These are phyloP conservation scores for Limonium bicolor DNA, from an alignment of 148 eudicot genomes.

Conservation along the genomic window DNA sequence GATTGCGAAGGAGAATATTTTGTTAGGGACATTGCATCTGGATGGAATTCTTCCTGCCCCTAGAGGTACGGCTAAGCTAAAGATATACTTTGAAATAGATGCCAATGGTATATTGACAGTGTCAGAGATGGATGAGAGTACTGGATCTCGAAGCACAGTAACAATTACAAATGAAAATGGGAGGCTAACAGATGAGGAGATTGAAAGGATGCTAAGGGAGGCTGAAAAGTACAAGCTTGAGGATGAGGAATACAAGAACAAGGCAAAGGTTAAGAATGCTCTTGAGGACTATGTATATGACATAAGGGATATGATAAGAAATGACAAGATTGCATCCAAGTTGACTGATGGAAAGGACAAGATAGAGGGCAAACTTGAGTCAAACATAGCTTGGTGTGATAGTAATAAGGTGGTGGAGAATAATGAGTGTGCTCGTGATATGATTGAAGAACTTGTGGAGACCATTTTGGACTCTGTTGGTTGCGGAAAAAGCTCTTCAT, in stretches of 20 bases:
- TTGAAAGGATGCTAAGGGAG: not conserved
- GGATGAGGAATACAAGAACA: not conserved
- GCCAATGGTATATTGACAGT: not conserved
- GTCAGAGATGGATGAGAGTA: not conserved
- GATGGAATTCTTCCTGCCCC: not conserved
- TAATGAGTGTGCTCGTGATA: not conserved
- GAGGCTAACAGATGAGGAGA: not conserved
- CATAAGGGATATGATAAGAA: not conserved
- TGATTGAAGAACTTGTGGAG: too few species aligned
- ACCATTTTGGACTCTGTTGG: too few species aligned
- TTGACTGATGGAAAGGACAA: not conserved
- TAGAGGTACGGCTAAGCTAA: not conserved
- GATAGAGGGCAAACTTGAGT: not conserved
- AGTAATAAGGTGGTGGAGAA: not conserved
- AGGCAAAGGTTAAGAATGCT: not conserved
- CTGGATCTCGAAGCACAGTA: not conserved
- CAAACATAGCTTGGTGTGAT: not conserved
- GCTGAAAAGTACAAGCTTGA: not conserved
- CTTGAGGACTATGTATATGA: constrained; percentile 1
- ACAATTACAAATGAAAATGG: constrained; percentile 2
- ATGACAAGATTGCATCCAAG: not conserved
- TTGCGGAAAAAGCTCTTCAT: too few species aligned
- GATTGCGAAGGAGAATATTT: not conserved
- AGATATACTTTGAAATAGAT: not conserved
- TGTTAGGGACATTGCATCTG: not conserved